phyloP scores from a whole-genome alignment of 2,329 filamentous ascomycete genomes.

The Paracorniculantispora psalliotae region DNA sequence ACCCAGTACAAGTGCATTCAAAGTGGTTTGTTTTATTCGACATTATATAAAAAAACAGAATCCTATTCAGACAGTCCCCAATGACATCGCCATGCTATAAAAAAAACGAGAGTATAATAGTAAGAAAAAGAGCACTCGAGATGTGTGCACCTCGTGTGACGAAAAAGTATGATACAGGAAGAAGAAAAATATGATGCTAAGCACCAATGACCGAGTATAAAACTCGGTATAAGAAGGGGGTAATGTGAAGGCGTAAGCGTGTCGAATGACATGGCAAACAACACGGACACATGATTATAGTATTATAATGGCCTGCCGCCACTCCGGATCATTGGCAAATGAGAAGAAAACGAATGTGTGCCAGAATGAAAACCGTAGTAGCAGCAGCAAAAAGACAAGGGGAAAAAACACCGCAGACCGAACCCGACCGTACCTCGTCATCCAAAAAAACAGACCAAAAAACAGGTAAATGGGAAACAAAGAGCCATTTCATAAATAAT shows the following conservation, averaged over 20 bases:
- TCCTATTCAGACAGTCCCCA: slow-evolving; percentile 12
- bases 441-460: slow-evolving; percentile 24
- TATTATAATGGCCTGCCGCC: too few relatives aligned
- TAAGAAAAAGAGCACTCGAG: neutral
- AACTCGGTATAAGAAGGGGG: neutral
- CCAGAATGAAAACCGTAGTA: neutral
- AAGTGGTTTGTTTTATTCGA: neutral
- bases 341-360: slow-evolving; percentile 15
- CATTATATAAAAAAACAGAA: neutral
- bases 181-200: neutral
- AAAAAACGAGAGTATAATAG: slow-evolving; percentile 9
- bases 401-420: slow-evolving; percentile 3
- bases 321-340: too few relatives aligned
- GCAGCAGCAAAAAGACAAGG: slow-evolving; percentile 17
- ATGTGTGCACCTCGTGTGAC: neutral
- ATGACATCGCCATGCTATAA: slow-evolving; percentile 11
- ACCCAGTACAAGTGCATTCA: too few relatives aligned
- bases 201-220: neutral
- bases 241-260: neutral
- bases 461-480: neutral
- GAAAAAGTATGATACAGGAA: slow-evolving; percentile 9
- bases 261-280: neutral
- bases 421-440: slow-evolving; percentile 9
- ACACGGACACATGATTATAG: slow-evolving; percentile 9
- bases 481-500: slow-evolving; percentile 1